Evolutionary conservation across 805 yeast genomes (phyloP), one percentile per base, ranked within the genome.

Genomic region (Ogataea trehalophila): DNA sequence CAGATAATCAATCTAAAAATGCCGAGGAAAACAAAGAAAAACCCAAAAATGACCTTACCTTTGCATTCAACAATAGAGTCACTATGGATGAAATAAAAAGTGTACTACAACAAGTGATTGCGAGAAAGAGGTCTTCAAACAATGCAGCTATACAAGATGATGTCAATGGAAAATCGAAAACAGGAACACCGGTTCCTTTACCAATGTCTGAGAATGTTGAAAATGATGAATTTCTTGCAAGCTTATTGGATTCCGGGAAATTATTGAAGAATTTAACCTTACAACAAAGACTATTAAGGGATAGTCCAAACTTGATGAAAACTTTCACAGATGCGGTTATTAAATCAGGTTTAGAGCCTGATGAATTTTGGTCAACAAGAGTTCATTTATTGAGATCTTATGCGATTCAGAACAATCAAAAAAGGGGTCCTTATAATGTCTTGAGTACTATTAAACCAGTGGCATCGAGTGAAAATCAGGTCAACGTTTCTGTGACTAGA

Each of bases 361-460:
- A 78, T 37, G 89, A 90, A 57, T 91, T 91, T 65, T 91, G 97
- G 97, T 74, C 81, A 1, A 83, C 91, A 6, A 71, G 97, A 53
- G 71, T 90, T 11, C 87, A 88, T 57, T 73, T 85, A 23, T 67
- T 94, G 46, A 71, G 98, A 45, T 89, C 97, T 0, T 88, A 79
- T 68, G 97, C 97, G 0, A 76, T 94, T 53, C 79, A 92, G 8
- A 77, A 80, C 16, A 79, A 89, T 18, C 99, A 94, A 61, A 86
- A 87, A 54, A 74, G 85, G 43, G 99, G 99, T 0, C 94, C 96
- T 0, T 94, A 91, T 63, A 94, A 94, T 61, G 98, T 94, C 0
- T 70, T 94, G 45, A 85, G 96, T 39, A 89, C 98, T 0, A 92
- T 94, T 53, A 88, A 87, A 60, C 97, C 98, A 0, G 92, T 89